Percentiles rank a stretch among this genome's conserved stretches.
Conservation (phyloP, 2,329 filamentous ascomycete species). For the Curvularia lunata region DNA sequence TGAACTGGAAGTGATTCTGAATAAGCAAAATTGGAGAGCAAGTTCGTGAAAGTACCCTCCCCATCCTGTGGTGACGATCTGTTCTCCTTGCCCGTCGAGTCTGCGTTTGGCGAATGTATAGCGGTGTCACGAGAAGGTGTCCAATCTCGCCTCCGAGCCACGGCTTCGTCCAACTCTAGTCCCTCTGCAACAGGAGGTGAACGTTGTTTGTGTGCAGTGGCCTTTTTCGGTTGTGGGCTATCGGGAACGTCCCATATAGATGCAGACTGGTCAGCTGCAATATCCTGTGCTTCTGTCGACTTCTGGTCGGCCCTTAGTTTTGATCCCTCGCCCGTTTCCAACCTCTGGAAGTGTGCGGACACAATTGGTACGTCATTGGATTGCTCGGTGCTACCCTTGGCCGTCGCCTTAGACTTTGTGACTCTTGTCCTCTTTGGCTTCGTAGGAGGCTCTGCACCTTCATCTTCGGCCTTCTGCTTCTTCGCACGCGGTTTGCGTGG, state of each 20-base stretch:
- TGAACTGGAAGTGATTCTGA: constrained; percentile 24
- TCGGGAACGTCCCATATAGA: constrained; percentile 38
- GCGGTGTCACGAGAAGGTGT: constrained; percentile 45
- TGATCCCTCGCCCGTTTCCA: constrained; percentile 8
- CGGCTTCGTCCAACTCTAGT: constrained; percentile 40
- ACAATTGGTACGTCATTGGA: constrained; percentile 25
- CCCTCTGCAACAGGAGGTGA: constrained; percentile 14
- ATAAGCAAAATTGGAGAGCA: constrained; percentile 42
- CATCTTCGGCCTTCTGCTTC: constrained; percentile 29
- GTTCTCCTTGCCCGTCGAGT: constrained; percentile 37
- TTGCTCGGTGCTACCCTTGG: constrained; percentile 22
- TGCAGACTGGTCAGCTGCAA: constrained; percentile 1
- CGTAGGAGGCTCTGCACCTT: constrained; percentile 18
- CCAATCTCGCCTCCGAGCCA: constrained; percentile 44
- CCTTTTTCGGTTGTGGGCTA: constrained; percentile 27
- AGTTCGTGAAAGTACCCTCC: constrained; percentile 30
- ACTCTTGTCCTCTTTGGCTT: constrained; percentile 35
- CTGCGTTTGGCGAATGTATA: constrained; percentile 18
- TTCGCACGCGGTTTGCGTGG: constrained; percentile 41
- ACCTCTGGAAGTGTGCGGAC: constrained; percentile 30
- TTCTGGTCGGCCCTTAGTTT: neutral
- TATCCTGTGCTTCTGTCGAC: neutral
- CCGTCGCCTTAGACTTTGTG: constrained; percentile 30
- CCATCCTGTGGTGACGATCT: constrained; percentile 9
- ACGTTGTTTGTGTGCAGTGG: constrained; percentile 19